Percentiles rank a stretch among this genome's conserved stretches.
Evolutionary conservation across 1,284 basidiomycete genomes (phyloP).

Genomic region (Cutaneotrichosporon cyanovorans): DNA sequence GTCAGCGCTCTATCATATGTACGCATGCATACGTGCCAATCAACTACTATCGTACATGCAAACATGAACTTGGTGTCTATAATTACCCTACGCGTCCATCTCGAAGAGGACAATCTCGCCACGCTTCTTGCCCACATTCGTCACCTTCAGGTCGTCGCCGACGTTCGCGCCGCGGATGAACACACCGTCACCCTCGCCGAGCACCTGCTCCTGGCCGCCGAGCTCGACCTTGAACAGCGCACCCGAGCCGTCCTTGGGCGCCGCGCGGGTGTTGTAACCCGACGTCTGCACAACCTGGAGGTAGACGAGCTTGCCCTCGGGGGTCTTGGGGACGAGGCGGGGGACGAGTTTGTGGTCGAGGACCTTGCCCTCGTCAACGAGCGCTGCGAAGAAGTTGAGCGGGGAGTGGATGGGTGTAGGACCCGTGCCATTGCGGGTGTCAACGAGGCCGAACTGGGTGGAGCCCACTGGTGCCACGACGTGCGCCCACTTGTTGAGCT

Average conservation of each 20-base stretch:
- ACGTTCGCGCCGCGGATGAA: conserved; percentile 54
- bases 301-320: conserved; percentile 40
- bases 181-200: conserved; percentile 64
- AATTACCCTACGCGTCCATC: conserved; percentile 47
- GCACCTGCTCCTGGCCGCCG: conserved; percentile 46
- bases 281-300: conserved; percentile 57
- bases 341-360: conserved; percentile 55
- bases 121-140: conserved; percentile 55
- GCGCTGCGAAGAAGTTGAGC: conserved; percentile 53
- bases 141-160: conserved; percentile 48
- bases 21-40: no score
- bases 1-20: no score
- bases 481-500: conserved; percentile 59
- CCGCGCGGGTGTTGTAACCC: conserved; percentile 58
- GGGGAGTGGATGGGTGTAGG: conserved; percentile 56
- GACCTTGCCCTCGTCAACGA: conserved; percentile 54
- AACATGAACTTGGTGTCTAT: no score
- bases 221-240: conserved; percentile 25
- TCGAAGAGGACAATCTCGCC: conserved; percentile 70
- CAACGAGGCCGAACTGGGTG: conserved; percentile 49
- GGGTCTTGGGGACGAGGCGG: conserved; percentile 2
- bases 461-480: conserved; percentile 61
- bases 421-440: conserved; percentile 59
- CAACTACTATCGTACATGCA: no score
- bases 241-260: conserved; percentile 22